phyloP scores from a whole-genome alignment of 208 protist species.

The Naegleria gruberi region DNA sequence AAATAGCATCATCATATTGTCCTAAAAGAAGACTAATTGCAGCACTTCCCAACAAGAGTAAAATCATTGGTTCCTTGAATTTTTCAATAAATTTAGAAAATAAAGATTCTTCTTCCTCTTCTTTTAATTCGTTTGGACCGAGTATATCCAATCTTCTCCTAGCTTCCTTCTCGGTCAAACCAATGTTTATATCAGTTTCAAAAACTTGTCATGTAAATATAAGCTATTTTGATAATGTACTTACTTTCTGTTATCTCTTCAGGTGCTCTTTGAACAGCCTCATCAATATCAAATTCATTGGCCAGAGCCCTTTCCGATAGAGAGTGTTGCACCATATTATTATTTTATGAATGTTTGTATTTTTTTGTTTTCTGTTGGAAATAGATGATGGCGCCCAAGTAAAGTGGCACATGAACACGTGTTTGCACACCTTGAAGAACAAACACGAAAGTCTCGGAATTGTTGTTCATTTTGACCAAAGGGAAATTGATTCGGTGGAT shows the following conservation, averaged over 20 bases:
- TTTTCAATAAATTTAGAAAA: not conserved
- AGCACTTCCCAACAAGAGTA: slow-evolving; percentile 3
- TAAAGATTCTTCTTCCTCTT: not conserved
- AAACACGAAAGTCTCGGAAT: not conserved
- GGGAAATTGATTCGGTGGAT: too few species aligned
- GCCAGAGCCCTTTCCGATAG: not conserved
- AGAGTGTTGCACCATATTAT: too few species aligned
- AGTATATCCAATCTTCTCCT: not conserved
- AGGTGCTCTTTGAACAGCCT: not conserved
- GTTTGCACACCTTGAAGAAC: not conserved
- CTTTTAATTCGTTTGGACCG: slow-evolving; percentile 11
- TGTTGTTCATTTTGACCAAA: too few species aligned
- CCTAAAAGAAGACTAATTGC: not conserved
- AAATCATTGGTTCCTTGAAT: slow-evolving; percentile 24
- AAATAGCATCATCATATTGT: slow-evolving; percentile 20
- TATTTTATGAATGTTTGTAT: too few species aligned
- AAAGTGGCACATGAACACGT: not conserved
- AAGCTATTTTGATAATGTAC: not conserved
- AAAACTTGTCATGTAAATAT: not conserved
- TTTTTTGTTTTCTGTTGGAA: too few species aligned
- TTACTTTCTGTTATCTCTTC: not conserved
- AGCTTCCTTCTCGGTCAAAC: not conserved
- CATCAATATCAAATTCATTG: slow-evolving; percentile 1
- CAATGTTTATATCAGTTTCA: not conserved
- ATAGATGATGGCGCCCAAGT: not conserved